A percentile compares a stretch with the other conserved stretches of the same genome.
Evolutionary conservation across 768 basidiomycete species (phyloP).

Genomic region (button mushroom (Agaricus bisporus)): DNA sequence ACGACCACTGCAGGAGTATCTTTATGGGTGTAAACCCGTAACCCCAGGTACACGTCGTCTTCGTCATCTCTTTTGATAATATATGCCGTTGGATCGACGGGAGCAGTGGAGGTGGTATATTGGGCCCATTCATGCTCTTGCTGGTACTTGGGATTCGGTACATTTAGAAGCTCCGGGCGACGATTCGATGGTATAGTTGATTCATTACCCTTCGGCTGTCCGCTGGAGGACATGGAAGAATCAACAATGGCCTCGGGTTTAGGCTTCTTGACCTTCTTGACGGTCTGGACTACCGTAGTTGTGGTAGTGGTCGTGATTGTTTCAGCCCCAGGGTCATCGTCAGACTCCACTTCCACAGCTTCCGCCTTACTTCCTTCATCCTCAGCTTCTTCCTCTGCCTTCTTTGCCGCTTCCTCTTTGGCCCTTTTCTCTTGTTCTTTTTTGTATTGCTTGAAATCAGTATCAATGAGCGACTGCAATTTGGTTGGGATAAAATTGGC

Average conservation of each 20-base stretch:
- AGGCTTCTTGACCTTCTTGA: conserved; percentile 17
- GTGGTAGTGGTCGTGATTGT: conserved; percentile 24
- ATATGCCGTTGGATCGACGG: conserved; percentile 17
- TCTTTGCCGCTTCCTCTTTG: conserved; percentile 8
- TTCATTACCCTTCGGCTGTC: neutral
- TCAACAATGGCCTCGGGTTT: conserved; percentile 2
- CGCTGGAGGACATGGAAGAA: neutral
- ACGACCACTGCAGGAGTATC: conserved; percentile 31
- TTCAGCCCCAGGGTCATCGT: conserved; percentile 15
- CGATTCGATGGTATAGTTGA: neutral
- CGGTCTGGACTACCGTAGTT: conserved; percentile 19
- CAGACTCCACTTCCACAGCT: neutral
- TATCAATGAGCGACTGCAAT: conserved; percentile 27
- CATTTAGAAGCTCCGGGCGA: neutral
- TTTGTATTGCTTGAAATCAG: conserved; percentile 28
- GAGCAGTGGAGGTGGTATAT: neutral
- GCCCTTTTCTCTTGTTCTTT: conserved; percentile 18
- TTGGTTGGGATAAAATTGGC: conserved; percentile 27
- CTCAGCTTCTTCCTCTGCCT: conserved; percentile 23
- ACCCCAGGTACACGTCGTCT: conserved; percentile 33
- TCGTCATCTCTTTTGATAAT: conserved; percentile 23
- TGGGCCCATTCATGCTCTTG: conserved; percentile 1
- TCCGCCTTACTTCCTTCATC: neutral
- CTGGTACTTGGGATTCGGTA: conserved; percentile 5
- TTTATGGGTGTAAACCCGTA: conserved; percentile 39